These are phyloP conservation scores for Cryptosporidium ubiquitum DNA, from an alignment of 169 alveolate genomes.

Conservation along the genomic window DNA sequence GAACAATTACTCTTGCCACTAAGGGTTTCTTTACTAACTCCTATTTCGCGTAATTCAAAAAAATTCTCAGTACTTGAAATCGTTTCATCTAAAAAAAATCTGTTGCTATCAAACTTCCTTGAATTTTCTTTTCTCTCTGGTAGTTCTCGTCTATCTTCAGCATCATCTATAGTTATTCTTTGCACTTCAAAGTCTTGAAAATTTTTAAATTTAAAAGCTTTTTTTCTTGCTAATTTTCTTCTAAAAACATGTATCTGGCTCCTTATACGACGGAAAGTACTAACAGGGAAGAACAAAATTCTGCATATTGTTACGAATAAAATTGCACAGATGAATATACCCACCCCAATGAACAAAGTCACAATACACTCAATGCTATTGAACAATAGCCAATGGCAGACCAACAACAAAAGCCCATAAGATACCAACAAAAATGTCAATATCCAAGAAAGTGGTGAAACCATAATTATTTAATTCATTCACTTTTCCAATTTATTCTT, in stretches of 20 bases:
- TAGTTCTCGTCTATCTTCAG: slow-evolving; percentile 1
- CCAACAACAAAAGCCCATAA: slow-evolving; percentile 16
- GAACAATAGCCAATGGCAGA: slow-evolving; percentile 39
- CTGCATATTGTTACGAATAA: slow-evolving; percentile 6
- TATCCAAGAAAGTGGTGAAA: slow-evolving; percentile 20
- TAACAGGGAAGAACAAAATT: slow-evolving; percentile 12
- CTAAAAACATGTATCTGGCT: slow-evolving; percentile 3
- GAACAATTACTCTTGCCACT: background rate
- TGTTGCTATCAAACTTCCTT: background rate
- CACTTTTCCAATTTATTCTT: background rate
- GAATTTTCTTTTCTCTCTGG: slow-evolving; percentile 2
- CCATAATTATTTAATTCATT: slow-evolving; percentile 21
- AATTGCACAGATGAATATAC: slow-evolving; percentile 5
- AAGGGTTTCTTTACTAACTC: background rate
- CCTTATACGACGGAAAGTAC: slow-evolving; percentile 21
- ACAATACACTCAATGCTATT: background rate
- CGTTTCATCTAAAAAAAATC: background rate
- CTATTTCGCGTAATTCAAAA: background rate
- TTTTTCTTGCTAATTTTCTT: slow-evolving; percentile 17
- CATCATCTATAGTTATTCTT: slow-evolving; percentile 12
- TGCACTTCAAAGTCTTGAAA: background rate
- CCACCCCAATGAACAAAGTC: slow-evolving; percentile 21
- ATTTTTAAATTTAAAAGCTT: background rate
- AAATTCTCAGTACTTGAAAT: background rate
- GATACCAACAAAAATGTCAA: slow-evolving; percentile 4